phyloP scores from a whole-genome alignment of 352 stramenopile genomes.

The Phytopythium delawarense region DNA sequence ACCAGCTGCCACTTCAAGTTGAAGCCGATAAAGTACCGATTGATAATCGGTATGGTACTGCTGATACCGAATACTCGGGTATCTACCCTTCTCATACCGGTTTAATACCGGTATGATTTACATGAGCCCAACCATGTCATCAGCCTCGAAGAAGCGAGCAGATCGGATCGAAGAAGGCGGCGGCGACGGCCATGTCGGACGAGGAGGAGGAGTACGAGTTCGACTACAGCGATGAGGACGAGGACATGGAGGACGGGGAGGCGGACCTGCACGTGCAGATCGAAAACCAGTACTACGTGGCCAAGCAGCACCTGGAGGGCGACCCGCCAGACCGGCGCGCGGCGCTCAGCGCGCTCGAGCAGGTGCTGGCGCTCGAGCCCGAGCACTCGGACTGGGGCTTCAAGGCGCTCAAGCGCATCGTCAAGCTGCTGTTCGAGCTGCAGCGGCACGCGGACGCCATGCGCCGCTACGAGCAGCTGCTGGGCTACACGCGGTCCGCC shows the following conservation, averaged over 20 bases:
- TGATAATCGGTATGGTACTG: too few species aligned
- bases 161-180: neutral
- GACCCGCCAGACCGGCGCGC: slow-evolving; percentile 32
- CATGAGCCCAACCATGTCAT: too few species aligned
- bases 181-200: slow-evolving; percentile 49
- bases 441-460: slow-evolving; percentile 70
- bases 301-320: slow-evolving; percentile 76
- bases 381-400: slow-evolving; percentile 88
- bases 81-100: too few species aligned
- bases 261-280: slow-evolving; percentile 85
- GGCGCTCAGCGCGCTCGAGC: slow-evolving; percentile 44
- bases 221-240: slow-evolving; percentile 90
- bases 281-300: slow-evolving; percentile 94
- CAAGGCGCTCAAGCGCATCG: slow-evolving; percentile 93
- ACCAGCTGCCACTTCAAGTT: too few species aligned
- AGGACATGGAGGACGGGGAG: slow-evolving; percentile 84
- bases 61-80: too few species aligned
- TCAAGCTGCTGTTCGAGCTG: slow-evolving; percentile 90
- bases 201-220: slow-evolving; percentile 88
- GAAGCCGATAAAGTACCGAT: too few species aligned
- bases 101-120: too few species aligned
- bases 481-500: slow-evolving; percentile 84
- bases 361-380: slow-evolving; percentile 51
- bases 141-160: neutral
- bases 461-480: slow-evolving; percentile 83